A percentile compares a stretch with the other conserved stretches of the same genome.
Conservation (phyloP, 2,329 filamentous ascomycete species). For the Penicillium sp. region DNA sequence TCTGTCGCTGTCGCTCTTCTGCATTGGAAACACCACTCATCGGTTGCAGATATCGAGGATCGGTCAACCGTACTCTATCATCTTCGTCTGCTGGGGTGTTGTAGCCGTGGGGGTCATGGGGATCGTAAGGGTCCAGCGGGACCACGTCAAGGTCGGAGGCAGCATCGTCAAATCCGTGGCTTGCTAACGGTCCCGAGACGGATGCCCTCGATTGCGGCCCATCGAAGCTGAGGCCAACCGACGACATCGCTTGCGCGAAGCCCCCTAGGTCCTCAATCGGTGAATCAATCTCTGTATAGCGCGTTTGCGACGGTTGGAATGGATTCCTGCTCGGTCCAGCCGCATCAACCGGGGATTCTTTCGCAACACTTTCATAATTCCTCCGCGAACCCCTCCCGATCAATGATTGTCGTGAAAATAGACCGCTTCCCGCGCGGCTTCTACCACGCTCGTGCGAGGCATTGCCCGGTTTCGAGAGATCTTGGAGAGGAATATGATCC, state of each 20-base stretch:
- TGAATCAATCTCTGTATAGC: conserved; percentile 30
- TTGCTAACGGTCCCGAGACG: conserved; percentile 13
- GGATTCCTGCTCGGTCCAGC: conserved; percentile 23
- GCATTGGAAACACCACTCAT: conserved; percentile 52
- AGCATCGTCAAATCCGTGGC: conserved; percentile 27
- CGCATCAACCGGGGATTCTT: conserved; percentile 48
- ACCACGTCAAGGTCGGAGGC: conserved; percentile 32
- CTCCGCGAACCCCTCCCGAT: conserved; percentile 41
- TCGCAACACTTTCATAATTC: conserved; percentile 55
- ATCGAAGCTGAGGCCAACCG: conserved; percentile 44
- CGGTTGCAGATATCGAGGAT: conserved; percentile 55
- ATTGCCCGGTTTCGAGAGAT: conserved; percentile 50
- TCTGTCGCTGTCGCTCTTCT: conserved; percentile 44
- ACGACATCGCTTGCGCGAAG: conserved; percentile 45
- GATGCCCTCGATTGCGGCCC: conserved; percentile 19
- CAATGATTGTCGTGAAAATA: conserved; percentile 44
- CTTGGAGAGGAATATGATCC: conserved; percentile 67
- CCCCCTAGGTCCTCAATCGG: conserved; percentile 39
- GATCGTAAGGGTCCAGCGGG: conserved; percentile 30
- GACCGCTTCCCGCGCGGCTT: conserved; percentile 43
- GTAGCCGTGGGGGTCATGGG: conserved; percentile 53
- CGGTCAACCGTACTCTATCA: conserved; percentile 60
- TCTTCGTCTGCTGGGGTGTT: conserved; percentile 55
- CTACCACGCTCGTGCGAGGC: conserved; percentile 31
- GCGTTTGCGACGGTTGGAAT: conserved; percentile 18